Evolutionary conservation across 192 early-diverging fungal species (phyloP), one percentile per base, ranked within the genome.

Genomic region (Coemansia pectinata): DNA sequence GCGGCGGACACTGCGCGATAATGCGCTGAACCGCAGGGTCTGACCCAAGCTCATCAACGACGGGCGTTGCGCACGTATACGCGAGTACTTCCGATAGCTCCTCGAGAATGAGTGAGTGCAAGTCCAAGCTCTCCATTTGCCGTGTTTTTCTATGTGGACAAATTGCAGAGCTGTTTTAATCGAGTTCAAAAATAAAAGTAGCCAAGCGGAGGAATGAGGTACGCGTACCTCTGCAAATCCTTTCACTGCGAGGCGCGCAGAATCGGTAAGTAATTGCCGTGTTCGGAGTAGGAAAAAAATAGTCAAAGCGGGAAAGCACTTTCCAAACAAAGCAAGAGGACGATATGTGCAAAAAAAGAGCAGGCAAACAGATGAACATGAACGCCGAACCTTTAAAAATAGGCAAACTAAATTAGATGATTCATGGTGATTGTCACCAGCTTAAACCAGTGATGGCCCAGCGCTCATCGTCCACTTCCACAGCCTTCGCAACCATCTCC

Each of bases 51-150:
- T 57, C 65, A 23, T 60, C 31, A 39, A 23, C 39, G 33, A 59
- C 34, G 1, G 65, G 31, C 11, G 53, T 5, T n/a, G 63, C 67
- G 33, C 61, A 70, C 17, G 71, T 67, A 21, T 67, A 45, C 21
- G 73, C 70, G 21, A 84, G 73, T 4, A 76, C 70, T 58, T 60
- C 59, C 7, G 82, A 76, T n/a, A 84, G 74, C 71, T 84, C 82
- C 61, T 84, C 82, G 59, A 84, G 74, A 73, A 84, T 84, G 21
- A 79, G 82, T 71, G 76, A 79, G 36, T 84, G 82, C 47, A 84
- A 70, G 55, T 79, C 63, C 29, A 71, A 27, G 31, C 66, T 47
- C 50, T 79, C 77, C 81, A 84, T 84, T 25, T 14, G 41, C 41
- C 41, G 41, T 15, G 15, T 42, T 4, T 42, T 19, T 47, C 45